Evolutionary conservation across 371 early-diverging fungal species (phyloP).

Genomic region (Mortierella sp.): DNA sequence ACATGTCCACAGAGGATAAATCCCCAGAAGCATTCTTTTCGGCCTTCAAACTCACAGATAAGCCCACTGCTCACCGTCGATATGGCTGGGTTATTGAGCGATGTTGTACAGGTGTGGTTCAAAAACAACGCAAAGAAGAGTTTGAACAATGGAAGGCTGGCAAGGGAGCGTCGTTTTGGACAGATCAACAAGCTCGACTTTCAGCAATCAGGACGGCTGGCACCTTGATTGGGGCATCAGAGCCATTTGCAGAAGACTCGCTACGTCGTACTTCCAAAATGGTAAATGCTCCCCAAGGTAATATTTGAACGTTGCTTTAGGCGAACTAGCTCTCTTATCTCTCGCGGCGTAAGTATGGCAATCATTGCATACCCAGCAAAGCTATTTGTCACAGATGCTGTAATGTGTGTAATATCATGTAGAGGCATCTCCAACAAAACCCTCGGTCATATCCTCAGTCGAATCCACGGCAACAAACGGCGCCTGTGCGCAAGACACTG

Average conservation of each 20-base stretch:
- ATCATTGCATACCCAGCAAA: too few relatives aligned
- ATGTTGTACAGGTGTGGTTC: constrained; percentile 9
- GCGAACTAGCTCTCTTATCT: too few relatives aligned
- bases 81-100: constrained; percentile 18
- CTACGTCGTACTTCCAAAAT: constrained; percentile 8
- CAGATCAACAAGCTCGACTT: constrained; percentile 19
- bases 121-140: constrained; percentile 8
- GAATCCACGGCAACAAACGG: too few relatives aligned
- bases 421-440: too few relatives aligned
- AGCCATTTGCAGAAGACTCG: constrained; percentile 9
- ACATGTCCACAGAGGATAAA: constrained; percentile 4
- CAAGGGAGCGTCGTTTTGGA: constrained; percentile 18
- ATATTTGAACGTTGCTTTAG: too few relatives aligned
- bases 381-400: too few relatives aligned
- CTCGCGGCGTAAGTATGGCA: too few relatives aligned
- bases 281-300: too few relatives aligned
- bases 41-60: constrained; percentile 9
- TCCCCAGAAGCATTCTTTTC: constrained; percentile 11
- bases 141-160: constrained; percentile 23
- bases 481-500: too few relatives aligned
- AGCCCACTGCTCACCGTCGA: constrained; percentile 18
- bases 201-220: constrained; percentile 20
- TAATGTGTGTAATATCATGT: too few relatives aligned
- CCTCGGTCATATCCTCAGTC: too few relatives aligned
- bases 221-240: constrained; percentile 19